Percentiles rank a stretch among this genome's conserved stretches.
phyloP scores from a whole-genome alignment of 1,284 basidiomycete species.

The Phellinidium pouzarii region DNA sequence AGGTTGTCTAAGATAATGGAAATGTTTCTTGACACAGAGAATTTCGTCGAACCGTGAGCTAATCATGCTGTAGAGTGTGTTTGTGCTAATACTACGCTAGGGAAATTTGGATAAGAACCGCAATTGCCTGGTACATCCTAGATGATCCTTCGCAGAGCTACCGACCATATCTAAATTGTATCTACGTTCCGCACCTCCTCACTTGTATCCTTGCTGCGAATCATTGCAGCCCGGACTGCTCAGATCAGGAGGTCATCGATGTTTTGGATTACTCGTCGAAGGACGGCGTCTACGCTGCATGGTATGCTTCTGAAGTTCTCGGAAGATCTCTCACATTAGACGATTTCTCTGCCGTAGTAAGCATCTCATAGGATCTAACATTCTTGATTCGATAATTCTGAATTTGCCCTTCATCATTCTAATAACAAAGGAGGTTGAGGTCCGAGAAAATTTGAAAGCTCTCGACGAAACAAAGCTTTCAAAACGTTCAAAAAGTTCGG shows the following conservation, averaged over 20 bases:
- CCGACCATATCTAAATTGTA: background rate
- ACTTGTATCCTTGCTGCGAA: slow-evolving; percentile 2
- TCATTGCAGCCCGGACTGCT: background rate
- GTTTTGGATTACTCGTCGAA: background rate
- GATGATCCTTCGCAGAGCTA: slow-evolving; percentile 29
- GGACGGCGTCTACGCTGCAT: slow-evolving; percentile 6
- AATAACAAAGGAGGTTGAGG: background rate
- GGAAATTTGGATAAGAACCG: slow-evolving; percentile 37
- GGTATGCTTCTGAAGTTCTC: slow-evolving; percentile 5
- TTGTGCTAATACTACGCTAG: slow-evolving; percentile 20
- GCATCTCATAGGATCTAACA: too few species aligned
- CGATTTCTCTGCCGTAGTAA: background rate
- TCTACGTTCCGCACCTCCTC: background rate
- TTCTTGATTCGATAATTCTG: background rate
- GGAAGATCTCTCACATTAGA: background rate
- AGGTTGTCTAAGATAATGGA: slow-evolving; percentile 39
- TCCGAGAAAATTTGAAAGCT: background rate
- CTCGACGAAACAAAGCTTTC: background rate
- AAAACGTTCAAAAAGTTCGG: too few species aligned
- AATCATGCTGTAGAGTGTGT: slow-evolving; percentile 1
- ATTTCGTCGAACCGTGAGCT: slow-evolving; percentile 34
- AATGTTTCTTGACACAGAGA: slow-evolving; percentile 27
- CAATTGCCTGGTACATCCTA: slow-evolving; percentile 58
- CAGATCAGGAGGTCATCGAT: background rate
- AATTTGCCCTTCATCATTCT: background rate